These are phyloP conservation scores for Emericellopsis terricola DNA, from an alignment of 495 filamentous ascomycete genomes.

Conservation along the genomic window DNA sequence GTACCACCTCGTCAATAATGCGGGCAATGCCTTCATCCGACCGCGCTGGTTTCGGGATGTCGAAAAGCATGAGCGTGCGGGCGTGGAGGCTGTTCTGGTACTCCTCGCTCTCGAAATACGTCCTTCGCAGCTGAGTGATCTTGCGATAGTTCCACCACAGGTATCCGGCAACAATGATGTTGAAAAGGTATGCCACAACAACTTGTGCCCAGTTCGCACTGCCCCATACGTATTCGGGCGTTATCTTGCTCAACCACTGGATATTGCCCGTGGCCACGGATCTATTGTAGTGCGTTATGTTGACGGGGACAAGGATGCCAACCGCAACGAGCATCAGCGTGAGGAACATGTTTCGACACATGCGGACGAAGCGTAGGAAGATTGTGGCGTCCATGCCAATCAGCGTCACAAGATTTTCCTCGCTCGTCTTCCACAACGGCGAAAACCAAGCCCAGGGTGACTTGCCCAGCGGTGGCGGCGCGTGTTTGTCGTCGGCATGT, in stretches of 20 bases:
- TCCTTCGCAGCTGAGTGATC: slow-evolving; percentile 47
- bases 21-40: slow-evolving; percentile 75
- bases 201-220: slow-evolving; percentile 63
- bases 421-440: slow-evolving; percentile 59
- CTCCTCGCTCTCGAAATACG: slow-evolving; percentile 74
- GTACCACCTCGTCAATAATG: slow-evolving; percentile 57
- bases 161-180: slow-evolving; percentile 57
- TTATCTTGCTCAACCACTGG: slow-evolving; percentile 30
- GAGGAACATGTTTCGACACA: slow-evolving; percentile 85
- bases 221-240: slow-evolving; percentile 36
- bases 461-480: slow-evolving; percentile 78
- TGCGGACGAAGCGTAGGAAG: slow-evolving; percentile 73
- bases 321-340: slow-evolving; percentile 56
- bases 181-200: slow-evolving; percentile 59
- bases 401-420: slow-evolving; percentile 54
- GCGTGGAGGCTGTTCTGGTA: slow-evolving; percentile 81
- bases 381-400: slow-evolving; percentile 81
- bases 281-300: slow-evolving; percentile 41
- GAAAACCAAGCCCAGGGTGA: slow-evolving; percentile 71
- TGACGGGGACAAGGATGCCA: slow-evolving; percentile 67
- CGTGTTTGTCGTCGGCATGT: slow-evolving; percentile 79
- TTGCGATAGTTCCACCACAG: slow-evolving; percentile 81
- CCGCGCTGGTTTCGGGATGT: slow-evolving; percentile 55
- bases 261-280: slow-evolving; percentile 29
- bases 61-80: slow-evolving; percentile 79